Evolutionary conservation across 140 eudicot species (phyloP).

Genomic region (Anethum foeniculum): DNA sequence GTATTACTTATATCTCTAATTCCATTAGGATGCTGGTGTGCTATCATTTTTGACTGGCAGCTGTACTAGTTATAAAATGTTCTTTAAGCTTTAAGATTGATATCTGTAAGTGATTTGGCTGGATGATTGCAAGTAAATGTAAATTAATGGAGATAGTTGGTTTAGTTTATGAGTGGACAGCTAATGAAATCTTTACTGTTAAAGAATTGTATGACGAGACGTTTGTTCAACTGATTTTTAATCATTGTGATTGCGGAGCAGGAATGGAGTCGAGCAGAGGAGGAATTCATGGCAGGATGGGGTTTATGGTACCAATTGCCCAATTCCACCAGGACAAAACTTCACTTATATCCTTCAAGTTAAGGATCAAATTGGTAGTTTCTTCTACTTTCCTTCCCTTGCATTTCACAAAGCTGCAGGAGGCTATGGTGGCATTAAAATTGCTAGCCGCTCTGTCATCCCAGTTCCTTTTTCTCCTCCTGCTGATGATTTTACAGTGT

Average conservation of each 20-base stretch:
- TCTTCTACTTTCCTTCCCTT: conserved; percentile 60
- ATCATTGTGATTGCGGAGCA: conserved; percentile 12
- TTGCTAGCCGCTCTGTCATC: conserved; percentile 49
- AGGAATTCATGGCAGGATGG: conserved; percentile 83
- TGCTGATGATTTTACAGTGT: conserved; percentile 44
- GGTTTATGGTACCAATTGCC: conserved; percentile 72
- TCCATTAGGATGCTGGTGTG: neutral
- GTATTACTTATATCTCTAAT: neutral
- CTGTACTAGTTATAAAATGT: neutral
- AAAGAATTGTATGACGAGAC: neutral
- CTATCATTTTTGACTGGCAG: neutral
- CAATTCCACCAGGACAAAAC: conserved; percentile 65
- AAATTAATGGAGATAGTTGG: neutral
- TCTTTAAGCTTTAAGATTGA: neutral
- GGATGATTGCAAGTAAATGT: neutral
- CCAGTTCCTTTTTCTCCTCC: conserved; percentile 72
- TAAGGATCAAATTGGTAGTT: conserved; percentile 71
- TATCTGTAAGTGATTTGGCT: neutral
- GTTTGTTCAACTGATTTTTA: neutral
- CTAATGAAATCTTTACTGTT: neutral
- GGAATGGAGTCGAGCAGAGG: conserved; percentile 68
- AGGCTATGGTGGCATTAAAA: conserved; percentile 49
- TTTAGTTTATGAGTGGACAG: neutral
- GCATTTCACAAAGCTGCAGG: conserved; percentile 66
- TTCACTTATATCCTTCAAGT: conserved; percentile 57